Evolutionary conservation across 371 early-diverging fungal genomes (phyloP).

Genomic region (Syncephalis fuscata): DNA sequence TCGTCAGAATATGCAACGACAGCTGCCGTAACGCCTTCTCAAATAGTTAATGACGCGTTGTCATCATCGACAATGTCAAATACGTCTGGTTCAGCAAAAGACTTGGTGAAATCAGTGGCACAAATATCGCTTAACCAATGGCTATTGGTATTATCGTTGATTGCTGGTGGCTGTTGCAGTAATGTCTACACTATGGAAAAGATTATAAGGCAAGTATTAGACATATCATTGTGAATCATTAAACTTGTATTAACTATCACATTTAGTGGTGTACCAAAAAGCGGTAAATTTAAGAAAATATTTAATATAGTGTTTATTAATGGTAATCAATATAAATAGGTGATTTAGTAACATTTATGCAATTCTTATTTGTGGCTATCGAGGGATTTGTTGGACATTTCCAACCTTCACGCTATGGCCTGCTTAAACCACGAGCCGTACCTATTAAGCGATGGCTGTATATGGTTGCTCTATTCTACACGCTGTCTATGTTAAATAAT

Average conservation of each 20-base stretch:
- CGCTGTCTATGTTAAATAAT: conserved; percentile 67
- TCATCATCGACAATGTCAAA: too few species aligned
- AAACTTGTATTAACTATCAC: too few species aligned
- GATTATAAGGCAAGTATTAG: conserved; percentile 33
- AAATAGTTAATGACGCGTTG: too few species aligned
- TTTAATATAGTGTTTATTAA: background rate
- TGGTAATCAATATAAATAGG: conserved; percentile 14
- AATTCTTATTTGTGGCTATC: conserved; percentile 59
- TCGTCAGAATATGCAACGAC: too few species aligned
- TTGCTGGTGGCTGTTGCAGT: conserved; percentile 84
- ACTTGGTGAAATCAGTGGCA: background rate
- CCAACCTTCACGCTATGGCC: conserved; percentile 30
- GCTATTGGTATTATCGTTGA: conserved; percentile 35
- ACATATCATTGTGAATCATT: too few species aligned
- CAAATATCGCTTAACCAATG: conserved; percentile 23
- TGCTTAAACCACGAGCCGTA: conserved; percentile 38
- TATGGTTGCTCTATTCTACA: conserved; percentile 61
- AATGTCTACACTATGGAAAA: conserved; percentile 75
- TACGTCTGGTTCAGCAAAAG: too few species aligned
- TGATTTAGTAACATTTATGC: conserved; percentile 69
- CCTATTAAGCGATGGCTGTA: conserved; percentile 55
- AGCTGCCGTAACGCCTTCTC: too few species aligned
- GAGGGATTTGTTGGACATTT: conserved; percentile 51
- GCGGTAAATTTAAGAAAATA: background rate
- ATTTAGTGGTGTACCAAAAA: background rate